Evolutionary conservation across 495 filamentous ascomycete genomes (phyloP), one percentile per base, ranked within the genome.

Genomic region (Daldinia loculata): DNA sequence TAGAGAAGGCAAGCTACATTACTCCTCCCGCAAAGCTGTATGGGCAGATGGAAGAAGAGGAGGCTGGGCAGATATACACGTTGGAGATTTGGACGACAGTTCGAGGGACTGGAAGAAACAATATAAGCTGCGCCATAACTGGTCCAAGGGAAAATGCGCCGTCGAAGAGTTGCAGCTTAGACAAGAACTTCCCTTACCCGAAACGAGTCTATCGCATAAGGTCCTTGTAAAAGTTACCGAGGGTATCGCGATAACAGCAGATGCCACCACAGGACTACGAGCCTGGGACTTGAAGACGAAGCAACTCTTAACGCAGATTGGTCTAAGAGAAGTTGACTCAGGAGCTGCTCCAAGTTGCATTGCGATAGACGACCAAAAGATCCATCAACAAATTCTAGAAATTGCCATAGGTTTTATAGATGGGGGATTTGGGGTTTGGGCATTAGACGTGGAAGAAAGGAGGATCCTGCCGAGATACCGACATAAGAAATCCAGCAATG

Each of bases 101-200:
- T 62, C 81, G 81, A 72, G 80, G 55, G 67, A 84, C 78, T 99
- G 95, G 95, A 98, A 98, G 83, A 84, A 86, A 58, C 91, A 95
- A 71, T 99, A 94, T 79, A 93, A 91, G 73, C 84, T 98, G 36
- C 87, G 92, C 57, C 91, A 98, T 75, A 98, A 98, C 77, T 99
- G 95, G 95, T 87, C 90, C 17, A 88, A 86, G 67, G 95, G 95
- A 26, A 89, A 87, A 68, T 97, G 94, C 66, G 88, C 87, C 50
- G 87, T 97, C 2, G 90, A 89, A 29, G 91, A 97, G 78, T 85
- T 97, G 24, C 82, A 86, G 65, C 85, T 97, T 32, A 84, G 79
- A 2, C 66, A 68, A 12, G 79, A 78, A 1, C 58, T 59, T 7
- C 53, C 38, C 5, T 29, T 57, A 4, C 39, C 52, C 4, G 65